These are phyloP conservation scores for Metarhizium anisopliae DNA, from an alignment of 2,329 filamentous ascomycete species.

Conservation along the genomic window DNA sequence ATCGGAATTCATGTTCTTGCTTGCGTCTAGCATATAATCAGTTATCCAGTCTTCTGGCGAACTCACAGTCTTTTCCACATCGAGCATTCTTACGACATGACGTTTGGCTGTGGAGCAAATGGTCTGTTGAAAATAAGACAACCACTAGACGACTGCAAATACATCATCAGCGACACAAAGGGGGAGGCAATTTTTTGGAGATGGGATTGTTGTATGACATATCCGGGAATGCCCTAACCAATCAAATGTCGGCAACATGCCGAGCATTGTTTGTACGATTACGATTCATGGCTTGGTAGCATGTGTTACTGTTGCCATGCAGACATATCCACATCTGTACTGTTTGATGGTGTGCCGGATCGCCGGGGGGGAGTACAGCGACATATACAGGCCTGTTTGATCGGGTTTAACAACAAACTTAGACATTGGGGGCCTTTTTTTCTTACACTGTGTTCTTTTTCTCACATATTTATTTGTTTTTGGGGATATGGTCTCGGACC, in stretches of 20 bases:
- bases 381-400: conserved; percentile 3
- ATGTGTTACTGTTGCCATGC: not conserved
- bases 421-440: conserved; percentile 2
- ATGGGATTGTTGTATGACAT: not conserved
- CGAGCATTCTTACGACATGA: not conserved
- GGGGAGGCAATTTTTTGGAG: not conserved
- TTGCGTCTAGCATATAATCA: conserved; percentile 23
- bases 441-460: conserved; percentile 4
- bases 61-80: not conserved
- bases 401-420: conserved; percentile 2
- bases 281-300: not conserved
- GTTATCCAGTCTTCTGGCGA: conserved; percentile 9
- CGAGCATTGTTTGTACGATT: conserved; percentile 1
- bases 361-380: conserved; percentile 1
- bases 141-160: not conserved
- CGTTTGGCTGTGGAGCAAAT: not conserved
- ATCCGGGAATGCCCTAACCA: not conserved
- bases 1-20: conserved; percentile 19
- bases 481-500: not conserved
- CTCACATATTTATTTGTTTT: conserved; percentile 1
- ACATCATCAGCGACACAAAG: not conserved
- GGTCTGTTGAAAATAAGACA: not conserved
- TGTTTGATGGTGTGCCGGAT: not conserved
- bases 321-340: not conserved
- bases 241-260: not conserved